Percentiles rank a stretch among this genome's conserved stretches.
phyloP scores from a whole-genome alignment of 441 rosid genomes.

The Pelargonium myrrhifolium region DNA sequence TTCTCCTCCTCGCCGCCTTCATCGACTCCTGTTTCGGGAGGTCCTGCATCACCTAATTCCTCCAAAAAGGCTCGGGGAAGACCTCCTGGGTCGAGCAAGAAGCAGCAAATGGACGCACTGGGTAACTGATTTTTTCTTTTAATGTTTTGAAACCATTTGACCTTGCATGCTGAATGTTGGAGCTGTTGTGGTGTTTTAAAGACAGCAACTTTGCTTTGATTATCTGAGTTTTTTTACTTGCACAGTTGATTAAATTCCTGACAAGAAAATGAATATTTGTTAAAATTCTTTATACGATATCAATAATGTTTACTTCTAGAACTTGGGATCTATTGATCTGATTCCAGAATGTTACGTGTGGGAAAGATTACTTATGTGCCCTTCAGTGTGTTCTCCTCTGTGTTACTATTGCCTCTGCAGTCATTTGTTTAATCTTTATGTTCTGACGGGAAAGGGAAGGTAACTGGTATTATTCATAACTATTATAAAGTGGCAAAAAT shows the following conservation, averaged over 20 bases:
- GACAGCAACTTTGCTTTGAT: neutral
- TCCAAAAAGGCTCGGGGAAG: conserved; percentile 65
- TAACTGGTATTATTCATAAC: neutral
- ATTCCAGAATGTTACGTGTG: neutral
- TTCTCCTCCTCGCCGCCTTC: conserved; percentile 27
- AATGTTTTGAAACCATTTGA: neutral
- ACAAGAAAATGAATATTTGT: neutral
- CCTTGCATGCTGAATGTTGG: neutral
- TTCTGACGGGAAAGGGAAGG: neutral
- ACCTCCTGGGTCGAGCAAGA: conserved; percentile 69
- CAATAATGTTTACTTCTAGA: neutral
- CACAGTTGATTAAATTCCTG: neutral
- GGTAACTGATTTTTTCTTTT: conserved; percentile 27
- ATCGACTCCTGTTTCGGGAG: conserved; percentile 19
- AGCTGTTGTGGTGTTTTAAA: neutral
- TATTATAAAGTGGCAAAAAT: neutral
- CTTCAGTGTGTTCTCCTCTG: neutral
- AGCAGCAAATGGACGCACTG: conserved; percentile 35
- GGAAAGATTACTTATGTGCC: neutral
- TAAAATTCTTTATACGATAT: neutral
- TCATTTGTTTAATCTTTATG: neutral
- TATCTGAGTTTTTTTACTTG: neutral
- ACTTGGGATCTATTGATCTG: neutral
- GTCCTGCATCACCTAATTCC: conserved; percentile 29
- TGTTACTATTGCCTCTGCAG: neutral